Conservation (phyloP, 345 rosid genomes). For the Hypericum androsaemum region DNA sequence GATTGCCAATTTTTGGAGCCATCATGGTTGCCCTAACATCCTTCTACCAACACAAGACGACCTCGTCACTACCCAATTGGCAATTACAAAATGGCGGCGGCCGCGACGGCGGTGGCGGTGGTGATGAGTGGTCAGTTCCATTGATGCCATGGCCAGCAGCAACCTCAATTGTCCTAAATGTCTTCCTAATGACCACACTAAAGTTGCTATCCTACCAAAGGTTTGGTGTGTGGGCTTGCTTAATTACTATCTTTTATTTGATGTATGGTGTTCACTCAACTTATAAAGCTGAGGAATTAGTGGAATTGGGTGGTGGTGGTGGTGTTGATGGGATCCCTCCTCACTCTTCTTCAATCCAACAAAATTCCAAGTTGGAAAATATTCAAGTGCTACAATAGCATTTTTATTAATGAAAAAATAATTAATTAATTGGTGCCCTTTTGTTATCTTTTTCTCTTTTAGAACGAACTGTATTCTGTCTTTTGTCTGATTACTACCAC, state of each 20-base stretch:
- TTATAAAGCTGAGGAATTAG: conserved; percentile 67
- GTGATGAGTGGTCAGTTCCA: conserved; percentile 64
- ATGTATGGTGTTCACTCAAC: conserved; percentile 85
- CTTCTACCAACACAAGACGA: conserved; percentile 35
- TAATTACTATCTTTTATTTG: conserved; percentile 57
- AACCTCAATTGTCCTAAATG: conserved; percentile 56
- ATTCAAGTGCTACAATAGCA: conserved; percentile 28
- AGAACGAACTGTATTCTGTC: not conserved
- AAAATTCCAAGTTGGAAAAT: conserved; percentile 23
- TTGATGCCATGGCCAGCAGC: conserved; percentile 94
- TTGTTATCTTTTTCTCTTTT: not conserved
- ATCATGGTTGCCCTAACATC: conserved; percentile 31
- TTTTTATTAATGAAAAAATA: not conserved
- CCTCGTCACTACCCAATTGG: conserved; percentile 4
- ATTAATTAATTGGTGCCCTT: not conserved
- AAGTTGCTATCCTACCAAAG: conserved; percentile 49
- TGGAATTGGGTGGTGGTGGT: conserved; percentile 8
- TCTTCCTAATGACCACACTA: conserved; percentile 61
- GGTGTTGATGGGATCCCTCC: conserved; percentile 14
- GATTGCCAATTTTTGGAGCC: conserved; percentile 33
- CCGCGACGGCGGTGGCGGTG: conserved; percentile 11
- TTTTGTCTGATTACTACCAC: not conserved
- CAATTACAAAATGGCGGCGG: not conserved
- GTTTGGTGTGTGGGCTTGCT: conserved; percentile 63
- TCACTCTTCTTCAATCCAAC: conserved; percentile 21